These are phyloP conservation scores for Phragmites australis DNA, from an alignment of 176 grass and related monocot species.

Conservation along the genomic window DNA sequence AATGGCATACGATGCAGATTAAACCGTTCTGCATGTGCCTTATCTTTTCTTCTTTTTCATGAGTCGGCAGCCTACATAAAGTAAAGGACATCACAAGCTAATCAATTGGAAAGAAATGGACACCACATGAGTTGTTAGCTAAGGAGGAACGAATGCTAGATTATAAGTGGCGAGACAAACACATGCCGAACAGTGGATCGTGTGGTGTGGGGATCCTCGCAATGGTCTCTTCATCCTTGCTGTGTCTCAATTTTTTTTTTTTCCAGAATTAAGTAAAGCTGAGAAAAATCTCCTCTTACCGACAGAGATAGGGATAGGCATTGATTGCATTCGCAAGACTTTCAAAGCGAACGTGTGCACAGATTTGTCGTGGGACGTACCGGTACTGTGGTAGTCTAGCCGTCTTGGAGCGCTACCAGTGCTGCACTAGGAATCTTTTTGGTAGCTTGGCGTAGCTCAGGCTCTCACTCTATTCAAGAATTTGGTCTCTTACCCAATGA, in stretches of 20 bases:
- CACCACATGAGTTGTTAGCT: neutral
- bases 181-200: neutral
- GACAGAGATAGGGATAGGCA: neutral
- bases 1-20: neutral
- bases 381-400: neutral
- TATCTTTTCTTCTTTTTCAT: neutral
- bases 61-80: neutral
- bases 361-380: conserved; percentile 42
- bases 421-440: neutral
- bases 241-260: neutral
- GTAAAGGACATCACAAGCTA: neutral
- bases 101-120: neutral
- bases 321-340: conserved; percentile 16
- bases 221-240: neutral
- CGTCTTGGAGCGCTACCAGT: neutral
- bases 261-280: neutral
- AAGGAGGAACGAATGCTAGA: neutral
- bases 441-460: neutral
- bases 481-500: too few species aligned
- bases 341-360: conserved; percentile 36
- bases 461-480: conserved; percentile 29
- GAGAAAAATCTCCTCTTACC: neutral
- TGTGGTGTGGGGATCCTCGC: neutral
- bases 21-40: neutral
- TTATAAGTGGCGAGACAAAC: conserved; percentile 3